Evolutionary conservation across 2,329 filamentous ascomycete genomes (phyloP).

Genomic region (Biscogniauxia marginata): DNA sequence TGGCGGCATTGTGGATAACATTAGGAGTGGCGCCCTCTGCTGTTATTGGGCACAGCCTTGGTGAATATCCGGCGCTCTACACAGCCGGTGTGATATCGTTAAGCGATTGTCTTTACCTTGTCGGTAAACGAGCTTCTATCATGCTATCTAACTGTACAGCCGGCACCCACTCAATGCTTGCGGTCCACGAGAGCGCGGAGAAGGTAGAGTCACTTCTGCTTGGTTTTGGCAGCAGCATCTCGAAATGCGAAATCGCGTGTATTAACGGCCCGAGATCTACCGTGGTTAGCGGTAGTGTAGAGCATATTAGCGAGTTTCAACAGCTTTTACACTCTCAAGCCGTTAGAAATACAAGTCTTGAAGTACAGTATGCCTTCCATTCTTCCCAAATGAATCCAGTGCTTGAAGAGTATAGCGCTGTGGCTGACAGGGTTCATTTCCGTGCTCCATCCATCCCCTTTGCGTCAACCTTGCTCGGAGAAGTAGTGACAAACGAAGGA

Average conservation of each 20-base stretch:
- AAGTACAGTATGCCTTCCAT: constrained; percentile 12
- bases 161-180: constrained; percentile 9
- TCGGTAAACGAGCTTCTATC: constrained; percentile 1
- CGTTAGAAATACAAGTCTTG: background rate
- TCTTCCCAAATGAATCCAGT: constrained; percentile 11
- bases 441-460: constrained; percentile 5
- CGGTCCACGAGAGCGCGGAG: background rate
- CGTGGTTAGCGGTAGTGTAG: constrained; percentile 5
- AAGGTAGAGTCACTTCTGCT: background rate
- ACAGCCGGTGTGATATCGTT: constrained; percentile 8
- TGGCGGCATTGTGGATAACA: constrained; percentile 3
- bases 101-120: constrained; percentile 5
- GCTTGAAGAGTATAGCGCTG: constrained; percentile 5
- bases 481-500: background rate
- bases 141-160: constrained; percentile 1
- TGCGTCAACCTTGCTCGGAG: constrained; percentile 4
- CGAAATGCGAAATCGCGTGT: constrained; percentile 12
- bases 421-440: constrained; percentile 2
- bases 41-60: constrained; percentile 13
- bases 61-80: constrained; percentile 14
- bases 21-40: constrained; percentile 2
- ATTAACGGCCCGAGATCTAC: constrained; percentile 8
- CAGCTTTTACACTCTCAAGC: background rate
- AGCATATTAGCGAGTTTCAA: constrained; percentile 1
- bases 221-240: background rate